Conservation (phyloP, 1,284 basidiomycete species). For the Athelia psychrophila region DNA sequence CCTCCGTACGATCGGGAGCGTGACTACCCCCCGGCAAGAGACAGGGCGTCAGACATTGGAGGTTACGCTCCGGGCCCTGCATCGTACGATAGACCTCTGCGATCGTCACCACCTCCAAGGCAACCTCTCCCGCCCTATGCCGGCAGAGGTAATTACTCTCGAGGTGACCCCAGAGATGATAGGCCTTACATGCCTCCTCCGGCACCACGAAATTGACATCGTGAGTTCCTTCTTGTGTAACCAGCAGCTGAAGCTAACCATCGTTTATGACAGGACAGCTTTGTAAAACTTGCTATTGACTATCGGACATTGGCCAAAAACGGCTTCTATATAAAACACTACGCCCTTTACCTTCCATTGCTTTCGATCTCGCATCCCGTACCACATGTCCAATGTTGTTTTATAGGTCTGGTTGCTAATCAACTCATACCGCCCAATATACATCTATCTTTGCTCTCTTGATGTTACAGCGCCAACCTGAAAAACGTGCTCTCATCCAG, state of each 20-base stretch:
- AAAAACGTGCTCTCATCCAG: constrained; percentile 1
- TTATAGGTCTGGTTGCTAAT: too few relatives aligned
- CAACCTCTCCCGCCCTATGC: neutral
- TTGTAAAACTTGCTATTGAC: too few relatives aligned
- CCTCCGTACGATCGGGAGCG: neutral
- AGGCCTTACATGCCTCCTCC: neutral
- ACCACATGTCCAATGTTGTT: too few relatives aligned
- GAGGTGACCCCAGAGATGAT: neutral
- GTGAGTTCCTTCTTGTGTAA: neutral
- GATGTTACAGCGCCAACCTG: neutral
- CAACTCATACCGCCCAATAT: constrained; percentile 10
- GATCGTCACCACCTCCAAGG: neutral
- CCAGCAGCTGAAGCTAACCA: too few relatives aligned
- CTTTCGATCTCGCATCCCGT: too few relatives aligned
- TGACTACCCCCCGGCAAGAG: neutral
- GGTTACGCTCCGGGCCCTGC: neutral
- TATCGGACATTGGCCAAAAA: too few relatives aligned
- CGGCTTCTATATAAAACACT: too few relatives aligned
- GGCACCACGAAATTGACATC: neutral
- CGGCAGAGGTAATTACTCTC: neutral
- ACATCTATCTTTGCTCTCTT: constrained; percentile 7
- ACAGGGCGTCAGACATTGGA: neutral
- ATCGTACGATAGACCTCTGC: neutral
- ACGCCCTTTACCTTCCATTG: too few relatives aligned
- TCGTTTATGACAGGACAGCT: too few relatives aligned